These are phyloP conservation scores for Oidiodendron maius DNA, from an alignment of 495 filamentous ascomycete genomes.

Conservation along the genomic window DNA sequence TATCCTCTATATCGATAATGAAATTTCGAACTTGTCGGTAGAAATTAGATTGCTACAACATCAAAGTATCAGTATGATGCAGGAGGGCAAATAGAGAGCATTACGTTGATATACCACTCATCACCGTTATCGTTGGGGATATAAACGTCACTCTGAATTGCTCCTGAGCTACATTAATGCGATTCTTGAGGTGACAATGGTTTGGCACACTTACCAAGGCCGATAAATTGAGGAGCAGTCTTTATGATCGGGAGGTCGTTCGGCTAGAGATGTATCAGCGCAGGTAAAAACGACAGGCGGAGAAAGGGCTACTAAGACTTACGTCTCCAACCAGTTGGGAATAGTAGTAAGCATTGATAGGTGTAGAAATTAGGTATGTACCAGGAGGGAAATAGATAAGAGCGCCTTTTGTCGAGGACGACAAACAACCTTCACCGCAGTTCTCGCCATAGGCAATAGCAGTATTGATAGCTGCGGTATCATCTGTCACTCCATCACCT, in stretches of 20 bases:
- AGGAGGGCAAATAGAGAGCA: constrained; percentile 56
- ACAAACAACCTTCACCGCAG: constrained; percentile 35
- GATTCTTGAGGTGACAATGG: too few relatives aligned
- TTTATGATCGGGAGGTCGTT: constrained; percentile 59
- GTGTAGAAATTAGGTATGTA: constrained; percentile 51
- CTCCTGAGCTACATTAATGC: too few relatives aligned
- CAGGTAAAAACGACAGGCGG: too few relatives aligned
- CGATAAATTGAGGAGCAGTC: constrained; percentile 56
- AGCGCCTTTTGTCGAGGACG: constrained; percentile 39
- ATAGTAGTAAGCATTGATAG: constrained; percentile 58
- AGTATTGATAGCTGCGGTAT: constrained; percentile 64
- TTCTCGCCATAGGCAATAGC: constrained; percentile 48
- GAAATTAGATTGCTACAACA: constrained; percentile 62
- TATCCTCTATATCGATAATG: constrained; percentile 61
- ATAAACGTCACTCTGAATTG: constrained; percentile 10
- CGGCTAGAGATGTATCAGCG: too few relatives aligned
- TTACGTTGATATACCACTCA: constrained; percentile 9
- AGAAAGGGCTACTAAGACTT: too few relatives aligned
- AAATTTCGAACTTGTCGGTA: constrained; percentile 75
- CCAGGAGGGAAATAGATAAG: constrained; percentile 33
- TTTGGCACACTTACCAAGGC: too few relatives aligned
- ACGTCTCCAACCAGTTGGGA: constrained; percentile 64
- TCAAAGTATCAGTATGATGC: constrained; percentile 52
- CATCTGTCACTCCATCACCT: constrained; percentile 71
- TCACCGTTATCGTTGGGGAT: background rate